Percentiles rank a stretch among this genome's conserved stretches.
Conservation (phyloP, 75 land plant genomes). For the Cryptomeria japonica region DNA sequence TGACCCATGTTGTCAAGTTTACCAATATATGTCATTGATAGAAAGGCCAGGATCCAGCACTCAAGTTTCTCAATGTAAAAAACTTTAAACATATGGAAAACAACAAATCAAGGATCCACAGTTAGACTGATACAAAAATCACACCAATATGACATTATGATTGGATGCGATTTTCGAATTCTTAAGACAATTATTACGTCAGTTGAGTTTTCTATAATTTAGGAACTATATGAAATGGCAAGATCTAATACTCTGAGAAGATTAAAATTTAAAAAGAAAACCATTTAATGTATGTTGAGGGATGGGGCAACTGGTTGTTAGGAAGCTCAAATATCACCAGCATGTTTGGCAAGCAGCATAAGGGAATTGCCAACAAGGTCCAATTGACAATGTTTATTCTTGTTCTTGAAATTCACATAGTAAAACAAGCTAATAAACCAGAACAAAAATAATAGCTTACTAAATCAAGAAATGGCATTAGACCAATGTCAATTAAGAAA, state of each 20-base stretch:
- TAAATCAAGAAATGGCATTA: not conserved
- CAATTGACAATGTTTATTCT: not conserved
- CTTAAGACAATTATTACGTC: not conserved
- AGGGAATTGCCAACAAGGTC: not conserved
- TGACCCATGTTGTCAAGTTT: not conserved
- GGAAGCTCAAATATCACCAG: not conserved
- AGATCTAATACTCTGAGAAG: not conserved
- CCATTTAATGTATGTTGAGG: not conserved
- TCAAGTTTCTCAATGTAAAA: not conserved
- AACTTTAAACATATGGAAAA: not conserved
- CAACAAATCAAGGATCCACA: not conserved
- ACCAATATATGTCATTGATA: not conserved
- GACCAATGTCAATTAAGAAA: not conserved
- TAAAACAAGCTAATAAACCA: not conserved
- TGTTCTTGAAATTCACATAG: not conserved
- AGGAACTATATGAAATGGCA: not conserved
- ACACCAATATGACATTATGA: not conserved
- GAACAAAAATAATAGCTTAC: not conserved
- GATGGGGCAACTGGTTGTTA: not conserved
- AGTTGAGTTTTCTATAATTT: not conserved
- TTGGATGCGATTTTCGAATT: not conserved
- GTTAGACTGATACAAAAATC: not conserved
- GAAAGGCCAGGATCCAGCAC: not conserved
- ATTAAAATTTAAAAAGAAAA: not conserved
- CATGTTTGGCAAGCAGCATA: not conserved